Conservation (phyloP, 176 grass and related monocot genomes). For the Hordeum vulgare region DNA sequence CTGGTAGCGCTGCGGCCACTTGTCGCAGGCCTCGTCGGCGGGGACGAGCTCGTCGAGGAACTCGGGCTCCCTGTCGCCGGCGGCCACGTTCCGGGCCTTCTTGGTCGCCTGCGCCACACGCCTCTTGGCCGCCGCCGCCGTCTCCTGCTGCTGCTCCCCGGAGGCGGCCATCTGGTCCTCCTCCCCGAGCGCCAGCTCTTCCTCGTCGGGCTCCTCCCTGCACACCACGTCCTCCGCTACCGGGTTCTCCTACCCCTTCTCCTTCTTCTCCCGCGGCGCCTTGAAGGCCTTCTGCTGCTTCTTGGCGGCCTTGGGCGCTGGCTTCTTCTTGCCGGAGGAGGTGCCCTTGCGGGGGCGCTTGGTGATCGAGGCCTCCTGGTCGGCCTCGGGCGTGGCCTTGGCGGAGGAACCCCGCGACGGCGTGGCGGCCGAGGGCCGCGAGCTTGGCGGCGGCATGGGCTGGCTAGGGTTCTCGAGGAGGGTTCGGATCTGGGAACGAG, state of each 20-base stretch:
- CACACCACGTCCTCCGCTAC: constrained; percentile 16
- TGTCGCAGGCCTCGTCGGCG: no score
- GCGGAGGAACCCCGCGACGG: not conserved
- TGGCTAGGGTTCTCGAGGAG: not conserved
- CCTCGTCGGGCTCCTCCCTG: constrained; percentile 20
- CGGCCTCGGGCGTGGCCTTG: not conserved
- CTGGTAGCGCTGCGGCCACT: no score
- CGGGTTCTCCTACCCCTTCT: not conserved
- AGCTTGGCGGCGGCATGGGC: not conserved
- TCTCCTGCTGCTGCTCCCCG: no score
- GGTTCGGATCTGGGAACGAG: no score
- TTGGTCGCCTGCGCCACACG: no score
- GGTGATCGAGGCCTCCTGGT: not conserved
- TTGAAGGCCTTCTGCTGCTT: not conserved
- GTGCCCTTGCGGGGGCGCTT: not conserved
- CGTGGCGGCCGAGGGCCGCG: not conserved
- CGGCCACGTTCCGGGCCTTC: no score
- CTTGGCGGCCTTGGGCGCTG: not conserved
- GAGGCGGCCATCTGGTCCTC: not conserved
- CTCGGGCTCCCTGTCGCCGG: no score
- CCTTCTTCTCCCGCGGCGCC: not conserved
- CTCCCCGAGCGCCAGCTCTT: constrained; percentile 30
- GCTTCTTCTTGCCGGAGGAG: not conserved
- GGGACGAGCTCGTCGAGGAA: no score
- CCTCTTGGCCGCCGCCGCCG: no score